A percentile compares a stretch with the other conserved stretches of the same genome.
These are phyloP conservation scores for Heliamphora pulchella DNA, from an alignment of 179 eudicot genomes.

Conservation along the genomic window DNA sequence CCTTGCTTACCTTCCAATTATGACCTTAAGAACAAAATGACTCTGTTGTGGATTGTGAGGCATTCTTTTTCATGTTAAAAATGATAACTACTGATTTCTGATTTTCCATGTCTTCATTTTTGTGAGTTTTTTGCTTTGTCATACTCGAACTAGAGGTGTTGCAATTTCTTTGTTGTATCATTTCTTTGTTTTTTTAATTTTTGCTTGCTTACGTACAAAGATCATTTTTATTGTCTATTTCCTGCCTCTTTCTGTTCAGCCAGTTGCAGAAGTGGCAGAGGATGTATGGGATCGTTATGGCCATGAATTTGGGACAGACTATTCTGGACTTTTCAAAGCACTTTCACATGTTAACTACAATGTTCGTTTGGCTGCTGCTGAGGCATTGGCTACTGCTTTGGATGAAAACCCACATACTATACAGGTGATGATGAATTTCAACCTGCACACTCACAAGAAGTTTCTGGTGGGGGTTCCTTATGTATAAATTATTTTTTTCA, in stretches of 20 bases:
- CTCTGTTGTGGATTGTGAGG: not conserved
- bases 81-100: not conserved
- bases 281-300: constrained; percentile 96
- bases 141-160: not conserved
- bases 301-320: constrained; percentile 75
- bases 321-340: constrained; percentile 71
- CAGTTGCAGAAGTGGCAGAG: constrained; percentile 90
- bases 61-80: not conserved
- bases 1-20: not conserved
- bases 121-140: not conserved
- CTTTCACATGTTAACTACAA: constrained; percentile 84
- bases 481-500: constrained; percentile 22
- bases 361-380: constrained; percentile 89
- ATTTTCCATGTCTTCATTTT: not conserved
- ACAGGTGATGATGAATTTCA: constrained; percentile 46
- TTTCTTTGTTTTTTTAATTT: constrained; percentile 14
- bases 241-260: constrained; percentile 34
- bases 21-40: not conserved
- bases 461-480: constrained; percentile 18
- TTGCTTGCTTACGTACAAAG: not conserved
- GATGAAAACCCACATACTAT: constrained; percentile 87
- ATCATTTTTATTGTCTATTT: not conserved
- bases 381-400: constrained; percentile 87
- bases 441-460: constrained; percentile 6
- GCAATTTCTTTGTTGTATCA: not conserved